phyloP scores from a whole-genome alignment of 441 rosid species.

The Biscutella laevigata region DNA sequence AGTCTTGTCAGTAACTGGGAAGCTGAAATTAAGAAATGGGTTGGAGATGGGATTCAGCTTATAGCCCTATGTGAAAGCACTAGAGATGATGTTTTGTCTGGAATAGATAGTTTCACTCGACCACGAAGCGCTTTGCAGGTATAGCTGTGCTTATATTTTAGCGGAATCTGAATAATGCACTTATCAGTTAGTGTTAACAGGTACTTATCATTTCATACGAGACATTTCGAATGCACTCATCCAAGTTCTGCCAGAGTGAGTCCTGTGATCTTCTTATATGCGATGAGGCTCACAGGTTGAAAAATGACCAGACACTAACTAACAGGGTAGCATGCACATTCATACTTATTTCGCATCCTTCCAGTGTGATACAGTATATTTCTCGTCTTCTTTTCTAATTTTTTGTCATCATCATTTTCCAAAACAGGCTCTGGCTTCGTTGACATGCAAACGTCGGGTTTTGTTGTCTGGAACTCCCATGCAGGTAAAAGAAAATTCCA shows the following conservation, averaged over 20 bases:
- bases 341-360: slow-evolving; percentile 15
- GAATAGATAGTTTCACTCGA: slow-evolving; percentile 70
- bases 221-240: slow-evolving; percentile 95
- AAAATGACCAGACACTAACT: slow-evolving; percentile 90
- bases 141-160: slow-evolving; percentile 16
- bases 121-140: slow-evolving; percentile 72
- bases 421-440: slow-evolving; percentile 82
- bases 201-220: slow-evolving; percentile 91
- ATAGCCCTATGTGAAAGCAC: slow-evolving; percentile 94
- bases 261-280: slow-evolving; percentile 95
- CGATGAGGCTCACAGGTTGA: slow-evolving; percentile 97
- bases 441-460: slow-evolving; percentile 82
- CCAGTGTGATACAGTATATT: neutral
- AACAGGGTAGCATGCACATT: slow-evolving; percentile 56
- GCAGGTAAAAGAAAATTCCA: slow-evolving; percentile 50
- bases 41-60: slow-evolving; percentile 80
- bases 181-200: slow-evolving; percentile 35
- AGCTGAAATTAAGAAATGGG: slow-evolving; percentile 92
- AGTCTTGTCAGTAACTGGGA: slow-evolving; percentile 99
- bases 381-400: slow-evolving; percentile 21
- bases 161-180: slow-evolving; percentile 20
- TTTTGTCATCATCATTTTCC: slow-evolving; percentile 14
- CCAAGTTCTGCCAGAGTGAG: slow-evolving; percentile 65
- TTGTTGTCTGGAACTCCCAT: slow-evolving; percentile 97
- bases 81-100: slow-evolving; percentile 82